phyloP scores from a whole-genome alignment of 306 rosid genomes.

The Medicago arabica region DNA sequence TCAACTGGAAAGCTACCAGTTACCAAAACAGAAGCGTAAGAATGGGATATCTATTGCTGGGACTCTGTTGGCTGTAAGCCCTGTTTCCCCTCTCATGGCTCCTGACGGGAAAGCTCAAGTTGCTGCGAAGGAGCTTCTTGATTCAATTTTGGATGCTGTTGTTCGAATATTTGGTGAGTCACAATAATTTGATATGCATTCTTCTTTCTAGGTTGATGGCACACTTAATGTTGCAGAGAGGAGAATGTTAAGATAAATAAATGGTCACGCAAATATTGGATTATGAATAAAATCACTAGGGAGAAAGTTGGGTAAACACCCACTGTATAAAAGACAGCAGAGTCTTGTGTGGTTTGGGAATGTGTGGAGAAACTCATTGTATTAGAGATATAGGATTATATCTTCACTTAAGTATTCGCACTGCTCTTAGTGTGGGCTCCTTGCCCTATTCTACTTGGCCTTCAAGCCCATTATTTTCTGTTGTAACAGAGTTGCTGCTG shows the following conservation, averaged over 20 bases:
- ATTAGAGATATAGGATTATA: slow-evolving; percentile 4
- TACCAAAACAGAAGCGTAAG: slow-evolving; percentile 86
- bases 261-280: background rate
- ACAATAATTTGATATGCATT: background rate
- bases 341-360: background rate
- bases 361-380: background rate
- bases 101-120: slow-evolving; percentile 92
- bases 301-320: slow-evolving; percentile 14
- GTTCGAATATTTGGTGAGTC: slow-evolving; percentile 89
- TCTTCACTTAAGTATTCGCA: background rate
- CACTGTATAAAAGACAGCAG: background rate
- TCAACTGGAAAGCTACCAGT: slow-evolving; percentile 78
- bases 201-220: slow-evolving; percentile 27
- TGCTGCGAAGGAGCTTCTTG: slow-evolving; percentile 85
- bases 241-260: slow-evolving; percentile 7
- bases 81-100: slow-evolving; percentile 96
- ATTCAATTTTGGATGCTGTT: slow-evolving; percentile 80
- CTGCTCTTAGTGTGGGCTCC: slow-evolving; percentile 2
- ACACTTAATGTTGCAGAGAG: background rate
- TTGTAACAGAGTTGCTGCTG: slow-evolving; percentile 1
- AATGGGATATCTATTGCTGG: slow-evolving; percentile 86
- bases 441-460: background rate
- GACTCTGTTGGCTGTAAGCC: slow-evolving; percentile 86
- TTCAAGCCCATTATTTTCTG: slow-evolving; percentile 9
- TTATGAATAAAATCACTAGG: slow-evolving; percentile 1